phyloP scores from a whole-genome alignment of 2,329 filamentous ascomycete species.

The Trichoderma atroviride region DNA sequence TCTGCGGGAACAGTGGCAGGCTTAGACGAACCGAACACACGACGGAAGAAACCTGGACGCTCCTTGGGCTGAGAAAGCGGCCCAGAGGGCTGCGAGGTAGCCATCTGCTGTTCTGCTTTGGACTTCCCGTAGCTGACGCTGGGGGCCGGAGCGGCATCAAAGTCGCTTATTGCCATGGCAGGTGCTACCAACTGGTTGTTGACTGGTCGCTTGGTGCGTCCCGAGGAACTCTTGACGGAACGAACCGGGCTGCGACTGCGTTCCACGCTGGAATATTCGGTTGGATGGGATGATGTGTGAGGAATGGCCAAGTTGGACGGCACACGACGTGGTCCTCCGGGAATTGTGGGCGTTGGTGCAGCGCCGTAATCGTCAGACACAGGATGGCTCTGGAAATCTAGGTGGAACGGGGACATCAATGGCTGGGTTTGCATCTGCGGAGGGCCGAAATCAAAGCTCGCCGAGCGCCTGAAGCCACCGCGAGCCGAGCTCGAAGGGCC shows the following conservation, averaged over 20 bases:
- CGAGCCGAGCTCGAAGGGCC: conserved; percentile 62
- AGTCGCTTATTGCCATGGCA: conserved; percentile 42
- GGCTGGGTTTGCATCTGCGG: conserved; percentile 33
- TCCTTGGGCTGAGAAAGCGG: conserved; percentile 60
- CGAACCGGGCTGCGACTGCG: conserved; percentile 59
- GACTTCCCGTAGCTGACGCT: conserved; percentile 62
- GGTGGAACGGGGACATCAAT: conserved; percentile 46
- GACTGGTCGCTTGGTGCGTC: conserved; percentile 36
- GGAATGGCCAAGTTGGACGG: conserved; percentile 39
- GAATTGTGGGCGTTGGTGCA: conserved; percentile 83
- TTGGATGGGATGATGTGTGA: conserved; percentile 45
- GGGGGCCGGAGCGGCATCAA: conserved; percentile 60
- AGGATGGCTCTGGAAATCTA: conserved; percentile 54
- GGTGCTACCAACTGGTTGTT: conserved; percentile 34
- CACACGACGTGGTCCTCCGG: conserved; percentile 70
- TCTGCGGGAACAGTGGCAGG: conserved; percentile 36
- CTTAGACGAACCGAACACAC: conserved; percentile 81
- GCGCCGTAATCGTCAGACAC: conserved; percentile 68
- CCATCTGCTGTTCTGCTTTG: conserved; percentile 51
- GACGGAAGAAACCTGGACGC: conserved; percentile 85
- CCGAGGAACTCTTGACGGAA: conserved; percentile 56
- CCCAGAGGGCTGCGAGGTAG: conserved; percentile 43
- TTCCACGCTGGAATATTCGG: conserved; percentile 47
- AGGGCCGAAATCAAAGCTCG: conserved; percentile 70
- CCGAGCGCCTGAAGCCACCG: conserved; percentile 57